phyloP scores from a whole-genome alignment of 2,329 filamentous ascomycete species.

The Aureobasidium mangrovei region DNA sequence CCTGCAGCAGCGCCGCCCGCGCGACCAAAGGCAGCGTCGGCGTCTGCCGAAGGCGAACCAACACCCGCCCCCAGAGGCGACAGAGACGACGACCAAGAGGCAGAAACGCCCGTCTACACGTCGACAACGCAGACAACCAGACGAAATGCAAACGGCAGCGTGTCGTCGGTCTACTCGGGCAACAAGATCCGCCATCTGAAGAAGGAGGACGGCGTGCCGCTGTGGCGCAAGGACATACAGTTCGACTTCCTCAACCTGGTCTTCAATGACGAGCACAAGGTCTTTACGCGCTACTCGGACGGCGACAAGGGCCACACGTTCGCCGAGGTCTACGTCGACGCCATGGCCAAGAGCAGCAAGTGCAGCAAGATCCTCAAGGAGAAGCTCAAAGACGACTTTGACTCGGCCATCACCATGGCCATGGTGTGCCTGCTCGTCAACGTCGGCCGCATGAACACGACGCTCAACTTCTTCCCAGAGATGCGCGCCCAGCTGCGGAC shows the following conservation, averaged over 20 bases:
- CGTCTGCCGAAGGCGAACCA: background rate
- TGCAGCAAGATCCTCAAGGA: conserved; percentile 97
- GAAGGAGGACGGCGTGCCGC: conserved; percentile 78
- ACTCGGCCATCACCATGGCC: conserved; percentile 93
- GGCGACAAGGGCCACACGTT: conserved; percentile 66
- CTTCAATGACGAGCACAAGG: conserved; percentile 64
- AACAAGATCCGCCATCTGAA: conserved; percentile 79
- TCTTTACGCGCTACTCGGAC: conserved; percentile 91
- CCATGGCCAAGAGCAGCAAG: conserved; percentile 97
- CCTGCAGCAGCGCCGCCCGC: conserved; percentile 14
- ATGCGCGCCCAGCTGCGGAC: conserved; percentile 97
- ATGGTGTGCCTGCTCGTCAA: conserved; percentile 99
- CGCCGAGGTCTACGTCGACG: conserved; percentile 94
- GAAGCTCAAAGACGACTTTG: conserved; percentile 84
- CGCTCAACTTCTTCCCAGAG: conserved; percentile 96
- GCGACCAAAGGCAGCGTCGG: conserved; percentile 1
- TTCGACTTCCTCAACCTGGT: conserved; percentile 75
- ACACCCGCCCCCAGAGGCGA: conserved; percentile 7
- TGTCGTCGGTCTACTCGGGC: conserved; percentile 58
- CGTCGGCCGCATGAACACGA: conserved; percentile 97
- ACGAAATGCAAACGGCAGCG: conserved; percentile 56
- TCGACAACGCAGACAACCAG: conserved; percentile 44
- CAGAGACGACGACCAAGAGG: conserved; percentile 12
- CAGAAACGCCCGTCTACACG: conserved; percentile 34
- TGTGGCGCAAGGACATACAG: conserved; percentile 83